A percentile compares a stretch with the other conserved stretches of the same genome.
These are phyloP conservation scores for Ananas comosus DNA, from an alignment of 176 grass and related monocot species.

Conservation along the genomic window DNA sequence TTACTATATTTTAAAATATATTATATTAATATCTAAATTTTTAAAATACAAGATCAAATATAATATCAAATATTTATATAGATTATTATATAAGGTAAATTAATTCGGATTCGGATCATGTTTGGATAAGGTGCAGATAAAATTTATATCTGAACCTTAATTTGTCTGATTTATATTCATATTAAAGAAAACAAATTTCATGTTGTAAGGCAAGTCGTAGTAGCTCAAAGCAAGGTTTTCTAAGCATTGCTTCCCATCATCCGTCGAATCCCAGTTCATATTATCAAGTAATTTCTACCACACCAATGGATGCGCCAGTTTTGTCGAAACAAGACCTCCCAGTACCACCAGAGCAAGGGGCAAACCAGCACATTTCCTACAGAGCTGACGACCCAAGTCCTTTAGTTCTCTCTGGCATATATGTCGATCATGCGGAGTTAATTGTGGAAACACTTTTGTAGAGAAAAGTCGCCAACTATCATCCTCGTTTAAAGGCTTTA, in stretches of 20 bases:
- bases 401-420: neutral
- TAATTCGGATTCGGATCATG: too few species aligned
- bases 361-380: neutral
- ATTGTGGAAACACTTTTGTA: neutral
- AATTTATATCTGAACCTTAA: too few species aligned
- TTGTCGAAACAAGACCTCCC: neutral
- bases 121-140: too few species aligned
- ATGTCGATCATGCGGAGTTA: neutral
- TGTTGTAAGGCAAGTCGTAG: neutral
- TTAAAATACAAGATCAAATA: too few species aligned
- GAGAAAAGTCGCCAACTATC: neutral
- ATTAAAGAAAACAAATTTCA: slow-evolving; percentile 7
- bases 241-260: neutral
- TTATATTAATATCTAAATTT: too few species aligned
- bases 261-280: neutral
- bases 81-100: too few species aligned
- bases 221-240: slow-evolving; percentile 1
- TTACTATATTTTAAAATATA: too few species aligned
- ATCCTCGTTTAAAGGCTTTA: neutral
- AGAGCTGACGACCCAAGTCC: neutral
- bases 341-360: neutral
- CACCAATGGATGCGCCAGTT: neutral
- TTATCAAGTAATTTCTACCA: neutral
- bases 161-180: too few species aligned
- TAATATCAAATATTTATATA: too few species aligned